Evolutionary conservation across 495 filamentous ascomycete species (phyloP).

Genomic region (Aspergillus taichungensis): DNA sequence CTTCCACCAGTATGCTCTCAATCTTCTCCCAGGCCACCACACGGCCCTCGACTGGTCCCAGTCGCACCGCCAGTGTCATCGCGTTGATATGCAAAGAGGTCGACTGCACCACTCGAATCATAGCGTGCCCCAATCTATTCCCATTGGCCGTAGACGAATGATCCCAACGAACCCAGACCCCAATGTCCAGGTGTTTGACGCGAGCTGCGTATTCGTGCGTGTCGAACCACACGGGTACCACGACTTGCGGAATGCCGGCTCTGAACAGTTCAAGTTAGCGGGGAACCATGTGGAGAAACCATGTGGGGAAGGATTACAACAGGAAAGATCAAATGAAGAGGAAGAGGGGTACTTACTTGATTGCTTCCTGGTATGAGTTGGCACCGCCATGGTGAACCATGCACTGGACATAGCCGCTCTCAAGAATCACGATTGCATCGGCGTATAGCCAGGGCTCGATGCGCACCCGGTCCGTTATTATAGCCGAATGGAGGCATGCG

Average conservation of each 20-base stretch:
- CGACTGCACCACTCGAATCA: slow-evolving; percentile 10
- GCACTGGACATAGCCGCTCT: slow-evolving; percentile 24
- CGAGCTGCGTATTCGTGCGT: slow-evolving; percentile 31
- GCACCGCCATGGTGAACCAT: slow-evolving; percentile 38
- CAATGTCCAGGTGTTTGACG: slow-evolving; percentile 31
- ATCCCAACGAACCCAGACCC: slow-evolving; percentile 27
- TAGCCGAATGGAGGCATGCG: slow-evolving; percentile 3
- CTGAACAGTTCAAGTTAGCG: slow-evolving; percentile 12
- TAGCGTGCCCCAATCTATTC: slow-evolving; percentile 10
- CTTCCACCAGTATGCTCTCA: slow-evolving; percentile 5
- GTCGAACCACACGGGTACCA: slow-evolving; percentile 36
- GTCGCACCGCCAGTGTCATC: slow-evolving; percentile 4
- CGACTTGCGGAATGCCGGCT: slow-evolving; percentile 33
- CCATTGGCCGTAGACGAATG: slow-evolving; percentile 11
- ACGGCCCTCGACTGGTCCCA: slow-evolving; percentile 11
- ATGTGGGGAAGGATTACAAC: not conserved
- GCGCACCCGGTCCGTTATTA: slow-evolving; percentile 15
- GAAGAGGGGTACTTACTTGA: slow-evolving; percentile 17
- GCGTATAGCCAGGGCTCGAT: slow-evolving; percentile 29
- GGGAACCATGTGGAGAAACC: not conserved
- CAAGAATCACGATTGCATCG: slow-evolving; percentile 28
- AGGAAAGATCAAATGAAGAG: not conserved
- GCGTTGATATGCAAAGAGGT: slow-evolving; percentile 6
- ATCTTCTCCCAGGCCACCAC: slow-evolving; percentile 19
- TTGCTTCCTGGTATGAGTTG: slow-evolving; percentile 36